Base-by-base conservation (phyloP, 2,329 filamentous ascomycete species). In the Aspergillus novoparasiticus region DNA sequence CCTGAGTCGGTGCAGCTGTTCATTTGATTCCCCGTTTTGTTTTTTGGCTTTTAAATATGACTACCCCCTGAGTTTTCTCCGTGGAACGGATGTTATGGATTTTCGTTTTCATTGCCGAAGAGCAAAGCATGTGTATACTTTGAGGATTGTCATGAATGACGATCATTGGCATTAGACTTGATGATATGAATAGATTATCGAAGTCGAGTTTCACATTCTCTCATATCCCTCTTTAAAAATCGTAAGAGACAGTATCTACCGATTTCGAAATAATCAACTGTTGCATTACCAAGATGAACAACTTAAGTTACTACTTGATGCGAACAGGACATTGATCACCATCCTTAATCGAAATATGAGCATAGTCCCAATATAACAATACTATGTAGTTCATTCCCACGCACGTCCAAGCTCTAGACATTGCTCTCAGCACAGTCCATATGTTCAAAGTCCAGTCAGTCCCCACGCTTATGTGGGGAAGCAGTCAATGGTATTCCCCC, bases 111-210 rank as follows among this genome's bases (percentile, higher is more conserved):
- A 26, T 39, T 55, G 51, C 60, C 46, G 39, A 36, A 32, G 32
- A 48, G 55, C 46, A 51, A 59, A 46, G 23, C 57, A 54, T 46
- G 23, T 65, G 63, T 63, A 65, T 57, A 62, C 60, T 65, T 60
- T 34, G 32, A 65, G 39, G 43, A 39, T 46, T 43, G 46, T 43
- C 26, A 57, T 54, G 36, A 21, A 48, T 50, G 46, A 51, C 16
- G 19, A 51, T 51, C 46, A 14, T 2, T 28, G 8, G 28, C 53
- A 57, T 32, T 43, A 34, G 43, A 41, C 59, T 55, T 55, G 32
- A 36, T 54, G 32, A 21, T 39, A 39, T 39, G 34, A 55, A 55
- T 54, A 32, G 19, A 55, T 26, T 19, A 23, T 55, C 32, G 32
- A 10, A 39, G 21, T 36, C 34, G 21, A n/a, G 4, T 10, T 54